These are phyloP conservation scores for Prunus davidiana DNA, from an alignment of 306 rosid genomes.

Conservation along the genomic window DNA sequence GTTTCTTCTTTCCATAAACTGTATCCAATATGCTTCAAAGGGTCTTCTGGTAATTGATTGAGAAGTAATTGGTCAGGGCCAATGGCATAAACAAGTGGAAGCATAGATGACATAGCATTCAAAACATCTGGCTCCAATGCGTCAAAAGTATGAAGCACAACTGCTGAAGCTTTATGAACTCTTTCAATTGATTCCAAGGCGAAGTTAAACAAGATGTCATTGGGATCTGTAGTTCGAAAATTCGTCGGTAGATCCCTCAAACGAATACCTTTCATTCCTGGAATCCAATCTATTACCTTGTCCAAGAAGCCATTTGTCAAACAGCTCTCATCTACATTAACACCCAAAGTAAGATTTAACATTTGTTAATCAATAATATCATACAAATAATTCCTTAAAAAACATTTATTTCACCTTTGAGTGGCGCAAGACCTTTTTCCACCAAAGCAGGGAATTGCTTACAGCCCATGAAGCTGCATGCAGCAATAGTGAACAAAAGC, in stretches of 20 bases:
- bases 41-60: not conserved
- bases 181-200: not conserved
- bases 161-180: not conserved
- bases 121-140: slow-evolving; percentile 3
- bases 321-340: slow-evolving; percentile 12
- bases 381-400: not conserved
- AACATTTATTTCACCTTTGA: slow-evolving; percentile 1
- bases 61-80: slow-evolving; percentile 9
- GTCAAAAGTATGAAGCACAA: slow-evolving; percentile 7
- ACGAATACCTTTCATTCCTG: slow-evolving; percentile 7
- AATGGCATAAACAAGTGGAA: not conserved
- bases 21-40: not conserved
- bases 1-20: slow-evolving; percentile 28
- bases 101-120: not conserved
- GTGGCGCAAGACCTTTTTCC: slow-evolving; percentile 8
- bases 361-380: not conserved
- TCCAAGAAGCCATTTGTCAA: slow-evolving; percentile 13
- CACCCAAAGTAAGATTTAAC: not conserved
- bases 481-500: slow-evolving; percentile 1
- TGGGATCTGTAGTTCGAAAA: slow-evolving; percentile 3
- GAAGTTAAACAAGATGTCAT: not conserved
- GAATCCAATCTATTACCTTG: slow-evolving; percentile 14
- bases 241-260: slow-evolving; percentile 8
- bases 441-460: not conserved
- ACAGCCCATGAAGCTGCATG: not conserved